These are phyloP conservation scores for Whalleya microplaca DNA, from an alignment of 2,329 filamentous ascomycete species.

Conservation along the genomic window DNA sequence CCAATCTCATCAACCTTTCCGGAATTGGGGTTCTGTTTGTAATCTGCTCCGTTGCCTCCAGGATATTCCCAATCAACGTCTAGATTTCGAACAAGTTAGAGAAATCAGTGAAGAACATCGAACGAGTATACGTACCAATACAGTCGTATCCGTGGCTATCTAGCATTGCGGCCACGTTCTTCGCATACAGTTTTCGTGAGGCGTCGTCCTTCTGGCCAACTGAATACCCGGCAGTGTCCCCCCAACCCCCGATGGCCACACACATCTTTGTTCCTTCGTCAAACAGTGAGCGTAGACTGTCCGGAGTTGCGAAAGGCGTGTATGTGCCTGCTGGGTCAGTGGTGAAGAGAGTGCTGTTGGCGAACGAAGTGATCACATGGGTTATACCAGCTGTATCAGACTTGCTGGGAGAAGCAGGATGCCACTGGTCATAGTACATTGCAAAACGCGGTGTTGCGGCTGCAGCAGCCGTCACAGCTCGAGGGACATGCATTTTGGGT, in stretches of 20 bases:
- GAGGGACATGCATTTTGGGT: constrained; percentile 28
- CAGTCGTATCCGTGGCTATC: constrained; percentile 66
- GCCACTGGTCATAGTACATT: constrained; percentile 37
- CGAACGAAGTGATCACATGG: constrained; percentile 37
- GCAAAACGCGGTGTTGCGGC: constrained; percentile 29
- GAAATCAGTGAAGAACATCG: not conserved
- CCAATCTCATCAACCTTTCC: constrained; percentile 64
- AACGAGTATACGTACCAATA: constrained; percentile 52
- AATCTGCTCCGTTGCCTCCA: constrained; percentile 69
- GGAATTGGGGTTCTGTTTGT: constrained; percentile 65
- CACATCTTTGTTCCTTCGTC: constrained; percentile 61
- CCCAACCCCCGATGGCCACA: constrained; percentile 77
- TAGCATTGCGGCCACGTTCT: constrained; percentile 67
- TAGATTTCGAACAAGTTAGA: constrained; percentile 7
- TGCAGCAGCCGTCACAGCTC: constrained; percentile 17
- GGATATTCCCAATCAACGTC: constrained; percentile 71
- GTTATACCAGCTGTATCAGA: constrained; percentile 32
- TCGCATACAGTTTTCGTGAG: constrained; percentile 62
- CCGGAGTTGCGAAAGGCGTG: constrained; percentile 31
- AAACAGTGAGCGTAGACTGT: constrained; percentile 50
- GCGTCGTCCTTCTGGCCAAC: constrained; percentile 55
- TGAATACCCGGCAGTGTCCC: constrained; percentile 67
- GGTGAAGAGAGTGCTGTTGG: constrained; percentile 33
- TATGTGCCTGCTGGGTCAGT: constrained; percentile 27
- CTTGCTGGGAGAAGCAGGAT: constrained; percentile 23